Conservation (phyloP, 2,329 filamentous ascomycete species). For the Annulohypoxylon truncatum region DNA sequence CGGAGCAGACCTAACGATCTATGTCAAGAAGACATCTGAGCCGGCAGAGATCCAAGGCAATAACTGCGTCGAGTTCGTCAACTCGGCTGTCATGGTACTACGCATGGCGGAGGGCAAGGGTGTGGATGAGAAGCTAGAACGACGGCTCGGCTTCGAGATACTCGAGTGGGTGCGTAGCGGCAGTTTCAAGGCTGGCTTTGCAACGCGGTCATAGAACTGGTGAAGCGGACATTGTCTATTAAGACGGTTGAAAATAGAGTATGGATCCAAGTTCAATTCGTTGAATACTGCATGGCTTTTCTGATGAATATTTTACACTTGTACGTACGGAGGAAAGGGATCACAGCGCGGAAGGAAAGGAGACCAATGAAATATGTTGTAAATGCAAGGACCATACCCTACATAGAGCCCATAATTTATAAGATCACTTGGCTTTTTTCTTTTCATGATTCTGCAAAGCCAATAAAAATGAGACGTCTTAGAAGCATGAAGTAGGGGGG, state of each 20-base stretch:
- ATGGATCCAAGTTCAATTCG: background rate
- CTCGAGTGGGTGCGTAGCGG: constrained; percentile 77
- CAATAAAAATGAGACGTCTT: constrained; percentile 21
- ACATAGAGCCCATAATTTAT: constrained; percentile 34
- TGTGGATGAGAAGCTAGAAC: constrained; percentile 75
- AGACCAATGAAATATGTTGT: constrained; percentile 10
- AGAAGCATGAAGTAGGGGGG: background rate
- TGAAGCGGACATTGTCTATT: background rate
- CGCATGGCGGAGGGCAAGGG: constrained; percentile 57
- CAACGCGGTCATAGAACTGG: background rate
- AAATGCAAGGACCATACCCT: constrained; percentile 13
- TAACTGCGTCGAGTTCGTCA: constrained; percentile 68
- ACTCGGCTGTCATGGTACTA: constrained; percentile 66
- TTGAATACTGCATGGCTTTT: constrained; percentile 6
- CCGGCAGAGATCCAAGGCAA: constrained; percentile 29
- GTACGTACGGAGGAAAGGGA: constrained; percentile 15
- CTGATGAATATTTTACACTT: constrained; percentile 15
- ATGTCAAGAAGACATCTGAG: constrained; percentile 60
- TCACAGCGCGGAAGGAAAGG: constrained; percentile 5
- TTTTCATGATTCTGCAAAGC: constrained; percentile 12
- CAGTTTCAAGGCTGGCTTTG: constrained; percentile 52
- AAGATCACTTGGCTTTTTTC: constrained; percentile 31
- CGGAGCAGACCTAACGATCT: constrained; percentile 82
- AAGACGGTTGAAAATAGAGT: background rate
- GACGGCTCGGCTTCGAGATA: constrained; percentile 86